Percentiles rank a stretch among this genome's conserved stretches.
These are phyloP conservation scores for Cyberlindnera amylophila DNA, from an alignment of 805 yeast genomes.

Conservation along the genomic window DNA sequence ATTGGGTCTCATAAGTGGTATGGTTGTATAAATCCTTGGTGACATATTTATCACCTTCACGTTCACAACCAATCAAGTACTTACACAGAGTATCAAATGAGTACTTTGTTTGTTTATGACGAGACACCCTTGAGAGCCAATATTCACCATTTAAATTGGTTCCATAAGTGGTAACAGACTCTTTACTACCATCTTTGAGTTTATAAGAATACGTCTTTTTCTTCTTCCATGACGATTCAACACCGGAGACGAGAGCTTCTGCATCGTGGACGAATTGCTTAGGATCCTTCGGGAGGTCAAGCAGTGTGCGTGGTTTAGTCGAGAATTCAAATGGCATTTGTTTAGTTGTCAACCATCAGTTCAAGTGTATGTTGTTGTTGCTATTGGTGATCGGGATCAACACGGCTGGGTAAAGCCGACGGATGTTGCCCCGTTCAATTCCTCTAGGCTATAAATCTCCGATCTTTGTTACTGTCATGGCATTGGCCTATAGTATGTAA, in stretches of 20 bases:
- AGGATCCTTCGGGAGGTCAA: constrained; percentile 17
- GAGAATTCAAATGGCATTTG: constrained; percentile 18
- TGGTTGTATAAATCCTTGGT: constrained; percentile 29
- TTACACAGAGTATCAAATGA: constrained; percentile 26
- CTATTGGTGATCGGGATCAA: no score
- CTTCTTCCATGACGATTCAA: constrained; percentile 29
- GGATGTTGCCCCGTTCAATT: no score
- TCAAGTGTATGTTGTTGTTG: no score
- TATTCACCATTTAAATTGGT: constrained; percentile 26
- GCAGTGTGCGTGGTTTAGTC: constrained; percentile 14
- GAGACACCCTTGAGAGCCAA: constrained; percentile 34
- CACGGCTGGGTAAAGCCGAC: no score
- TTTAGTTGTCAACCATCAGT: neutral
- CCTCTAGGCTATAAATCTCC: no score
- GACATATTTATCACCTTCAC: constrained; percentile 8
- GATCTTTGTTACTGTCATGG: no score
- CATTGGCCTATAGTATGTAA: no score
- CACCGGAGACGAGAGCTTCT: constrained; percentile 23
- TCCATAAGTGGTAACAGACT: constrained; percentile 32
- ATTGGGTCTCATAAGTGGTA: constrained; percentile 31
- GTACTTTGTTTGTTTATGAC: constrained; percentile 23
- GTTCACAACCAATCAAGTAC: constrained; percentile 30
- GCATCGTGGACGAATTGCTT: constrained; percentile 23
- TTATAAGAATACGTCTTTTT: constrained; percentile 31
- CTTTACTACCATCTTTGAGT: constrained; percentile 23